Percentiles rank a stretch among this genome's conserved stretches.
Evolutionary conservation across 352 stramenopile species (phyloP).

Genomic region (Globisporangium alternatum): DNA sequence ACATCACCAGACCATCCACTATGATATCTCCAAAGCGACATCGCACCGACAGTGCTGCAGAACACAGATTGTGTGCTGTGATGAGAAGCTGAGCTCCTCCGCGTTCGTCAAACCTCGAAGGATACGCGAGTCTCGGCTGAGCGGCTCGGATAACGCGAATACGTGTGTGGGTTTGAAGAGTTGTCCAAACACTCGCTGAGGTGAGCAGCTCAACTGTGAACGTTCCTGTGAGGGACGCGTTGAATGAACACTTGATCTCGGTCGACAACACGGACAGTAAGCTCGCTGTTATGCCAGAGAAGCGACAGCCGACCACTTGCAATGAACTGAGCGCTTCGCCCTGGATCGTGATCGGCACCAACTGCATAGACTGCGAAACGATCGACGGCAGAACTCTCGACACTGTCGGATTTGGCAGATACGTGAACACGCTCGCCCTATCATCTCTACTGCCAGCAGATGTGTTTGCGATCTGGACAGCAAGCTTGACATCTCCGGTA

Average conservation of each 20-base stretch:
- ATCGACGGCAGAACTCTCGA: constrained; percentile 25
- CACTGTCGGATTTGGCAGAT: constrained; percentile 24
- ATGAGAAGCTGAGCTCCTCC: constrained; percentile 40
- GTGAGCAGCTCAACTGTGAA: constrained; percentile 27
- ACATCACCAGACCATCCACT: constrained; percentile 28
- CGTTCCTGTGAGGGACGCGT: constrained; percentile 26
- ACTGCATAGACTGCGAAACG: constrained; percentile 26
- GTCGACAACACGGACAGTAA: neutral
- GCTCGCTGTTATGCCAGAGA: constrained; percentile 9
- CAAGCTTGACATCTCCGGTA: constrained; percentile 19
- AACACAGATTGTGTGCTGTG: constrained; percentile 23
- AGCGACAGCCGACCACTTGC: constrained; percentile 27
- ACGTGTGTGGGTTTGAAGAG: constrained; percentile 22
- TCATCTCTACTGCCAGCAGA: constrained; percentile 23
- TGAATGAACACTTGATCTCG: constrained; percentile 26
- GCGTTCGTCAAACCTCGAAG: constrained; percentile 39
- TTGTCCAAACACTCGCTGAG: constrained; percentile 3
- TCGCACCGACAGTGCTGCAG: constrained; percentile 21
- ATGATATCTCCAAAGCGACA: constrained; percentile 34
- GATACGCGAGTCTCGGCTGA: constrained; percentile 20
- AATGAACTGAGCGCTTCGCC: constrained; percentile 25
- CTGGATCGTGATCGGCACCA: constrained; percentile 25
- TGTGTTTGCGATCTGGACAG: constrained; percentile 25
- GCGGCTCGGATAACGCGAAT: constrained; percentile 33
- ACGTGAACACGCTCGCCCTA: constrained; percentile 22